Evolutionary conservation across 2,329 filamentous ascomycete species (phyloP).

Genomic region (Hypoxylon rubiginosum): DNA sequence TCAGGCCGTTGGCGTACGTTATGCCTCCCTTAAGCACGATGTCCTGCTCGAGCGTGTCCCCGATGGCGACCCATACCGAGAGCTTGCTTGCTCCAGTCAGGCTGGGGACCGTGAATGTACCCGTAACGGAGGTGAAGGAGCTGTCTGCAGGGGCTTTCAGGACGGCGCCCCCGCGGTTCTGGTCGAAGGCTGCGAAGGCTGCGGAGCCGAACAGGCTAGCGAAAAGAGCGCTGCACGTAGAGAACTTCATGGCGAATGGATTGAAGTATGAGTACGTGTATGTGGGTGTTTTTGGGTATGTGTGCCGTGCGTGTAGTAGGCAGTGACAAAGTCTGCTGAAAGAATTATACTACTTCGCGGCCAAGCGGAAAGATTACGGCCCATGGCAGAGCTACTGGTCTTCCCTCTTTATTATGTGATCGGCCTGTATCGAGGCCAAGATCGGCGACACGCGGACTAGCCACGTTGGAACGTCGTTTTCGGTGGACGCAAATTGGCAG

Average conservation of each 20-base stretch:
- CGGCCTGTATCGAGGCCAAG: slow-evolving; percentile 3
- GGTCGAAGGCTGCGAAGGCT: slow-evolving; percentile 33
- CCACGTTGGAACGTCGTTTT: slow-evolving; percentile 11
- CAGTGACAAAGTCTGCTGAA: too few relatives aligned
- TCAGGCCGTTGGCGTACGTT: slow-evolving; percentile 26
- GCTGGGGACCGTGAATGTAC: slow-evolving; percentile 30
- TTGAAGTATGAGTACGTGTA: neutral
- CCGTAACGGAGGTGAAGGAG: slow-evolving; percentile 33
- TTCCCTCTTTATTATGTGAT: slow-evolving; percentile 24
- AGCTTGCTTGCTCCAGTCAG: slow-evolving; percentile 25
- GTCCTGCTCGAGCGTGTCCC: slow-evolving; percentile 35
- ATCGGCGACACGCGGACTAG: slow-evolving; percentile 1
- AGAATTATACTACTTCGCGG: slow-evolving; percentile 6
- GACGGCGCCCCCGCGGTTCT: slow-evolving; percentile 35
- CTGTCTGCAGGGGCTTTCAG: slow-evolving; percentile 30
- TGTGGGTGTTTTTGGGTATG: too few relatives aligned
- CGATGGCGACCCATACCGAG: slow-evolving; percentile 38
- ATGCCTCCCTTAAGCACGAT: slow-evolving; percentile 37
- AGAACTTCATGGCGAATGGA: slow-evolving; percentile 16
- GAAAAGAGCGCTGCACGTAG: slow-evolving; percentile 11
- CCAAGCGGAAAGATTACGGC: slow-evolving; percentile 3
- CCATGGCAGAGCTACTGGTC: neutral
- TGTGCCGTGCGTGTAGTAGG: neutral
- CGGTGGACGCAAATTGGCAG: neutral
- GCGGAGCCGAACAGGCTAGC: slow-evolving; percentile 10